A percentile compares a stretch with the other conserved stretches of the same genome.
phyloP scores from a whole-genome alignment of 2,329 filamentous ascomycete species.

The Trichoderma asperellum region DNA sequence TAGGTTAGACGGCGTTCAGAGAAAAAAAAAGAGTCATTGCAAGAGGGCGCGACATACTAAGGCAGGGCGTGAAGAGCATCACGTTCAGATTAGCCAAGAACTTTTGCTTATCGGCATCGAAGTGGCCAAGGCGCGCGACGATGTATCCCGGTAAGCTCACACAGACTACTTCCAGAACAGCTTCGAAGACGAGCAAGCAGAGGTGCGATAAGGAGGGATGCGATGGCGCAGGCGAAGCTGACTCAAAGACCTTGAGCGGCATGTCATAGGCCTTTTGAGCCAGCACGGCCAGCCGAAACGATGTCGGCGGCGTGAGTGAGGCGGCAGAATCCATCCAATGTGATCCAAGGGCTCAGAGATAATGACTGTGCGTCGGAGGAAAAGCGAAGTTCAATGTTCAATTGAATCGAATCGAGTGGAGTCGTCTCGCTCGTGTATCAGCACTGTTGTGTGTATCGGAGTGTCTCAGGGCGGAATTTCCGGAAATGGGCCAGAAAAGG shows the following conservation, averaged over 20 bases:
- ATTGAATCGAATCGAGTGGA: background rate
- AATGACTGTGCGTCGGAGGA: background rate
- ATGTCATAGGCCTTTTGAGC: constrained; percentile 47
- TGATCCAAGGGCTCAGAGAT: background rate
- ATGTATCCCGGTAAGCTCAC: constrained; percentile 94
- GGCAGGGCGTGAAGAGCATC: constrained; percentile 92
- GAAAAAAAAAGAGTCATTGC: background rate
- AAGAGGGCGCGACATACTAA: constrained; percentile 66
- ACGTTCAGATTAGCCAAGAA: constrained; percentile 97
- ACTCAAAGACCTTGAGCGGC: constrained; percentile 48
- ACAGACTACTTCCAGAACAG: constrained; percentile 92
- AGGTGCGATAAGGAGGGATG: constrained; percentile 72
- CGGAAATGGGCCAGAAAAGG: background rate
- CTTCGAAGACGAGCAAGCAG: constrained; percentile 85
- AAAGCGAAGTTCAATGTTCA: background rate
- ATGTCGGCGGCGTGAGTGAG: constrained; percentile 48
- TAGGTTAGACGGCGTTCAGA: constrained; percentile 11
- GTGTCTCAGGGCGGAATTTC: background rate
- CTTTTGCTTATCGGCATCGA: constrained; percentile 94
- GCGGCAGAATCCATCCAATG: constrained; percentile 45
- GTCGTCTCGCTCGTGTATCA: background rate
- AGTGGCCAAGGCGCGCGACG: constrained; percentile 85
- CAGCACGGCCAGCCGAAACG: constrained; percentile 49
- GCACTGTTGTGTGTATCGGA: background rate
- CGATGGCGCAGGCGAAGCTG: constrained; percentile 50